phyloP scores from a whole-genome alignment of 768 basidiomycete genomes.

The Asterophora parasitica region DNA sequence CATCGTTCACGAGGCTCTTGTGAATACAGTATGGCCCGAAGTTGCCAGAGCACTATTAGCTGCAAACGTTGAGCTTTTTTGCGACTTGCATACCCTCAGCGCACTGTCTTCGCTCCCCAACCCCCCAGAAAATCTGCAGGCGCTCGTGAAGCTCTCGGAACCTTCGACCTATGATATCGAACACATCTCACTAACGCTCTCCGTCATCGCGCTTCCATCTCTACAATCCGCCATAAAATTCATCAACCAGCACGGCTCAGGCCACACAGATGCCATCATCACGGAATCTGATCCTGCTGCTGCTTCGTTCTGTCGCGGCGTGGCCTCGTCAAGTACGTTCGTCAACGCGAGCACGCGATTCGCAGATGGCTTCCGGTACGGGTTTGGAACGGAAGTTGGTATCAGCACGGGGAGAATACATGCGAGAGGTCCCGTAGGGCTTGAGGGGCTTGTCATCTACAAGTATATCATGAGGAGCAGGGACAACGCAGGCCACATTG shows the following conservation, averaged over 20 bases:
- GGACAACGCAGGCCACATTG: constrained; percentile 72
- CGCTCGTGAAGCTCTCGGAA: constrained; percentile 48
- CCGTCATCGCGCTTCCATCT: constrained; percentile 72
- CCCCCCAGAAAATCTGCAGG: constrained; percentile 33
- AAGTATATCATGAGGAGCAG: constrained; percentile 90
- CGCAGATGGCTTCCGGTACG: constrained; percentile 94
- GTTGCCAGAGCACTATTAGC: constrained; percentile 71
- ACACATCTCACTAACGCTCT: constrained; percentile 80
- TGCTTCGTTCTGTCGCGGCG: constrained; percentile 75
- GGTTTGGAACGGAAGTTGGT: constrained; percentile 97
- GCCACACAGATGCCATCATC: constrained; percentile 92
- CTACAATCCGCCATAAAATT: constrained; percentile 73
- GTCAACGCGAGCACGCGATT: constrained; percentile 96
- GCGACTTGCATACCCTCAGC: constrained; percentile 62
- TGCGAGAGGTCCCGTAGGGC: constrained; percentile 91
- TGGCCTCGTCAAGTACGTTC: constrained; percentile 90
- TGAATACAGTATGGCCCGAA: constrained; percentile 73
- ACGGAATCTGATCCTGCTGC: constrained; percentile 70
- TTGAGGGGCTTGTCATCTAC: constrained; percentile 92
- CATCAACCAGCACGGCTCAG: constrained; percentile 91
- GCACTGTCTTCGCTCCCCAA: constrained; percentile 41
- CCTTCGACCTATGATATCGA: constrained; percentile 78
- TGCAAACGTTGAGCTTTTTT: constrained; percentile 71
- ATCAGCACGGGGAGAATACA: constrained; percentile 97
- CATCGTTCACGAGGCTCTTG: constrained; percentile 70